Evolutionary conservation across 1,284 basidiomycete species (phyloP).

Genomic region (Dichomitus squalens): DNA sequence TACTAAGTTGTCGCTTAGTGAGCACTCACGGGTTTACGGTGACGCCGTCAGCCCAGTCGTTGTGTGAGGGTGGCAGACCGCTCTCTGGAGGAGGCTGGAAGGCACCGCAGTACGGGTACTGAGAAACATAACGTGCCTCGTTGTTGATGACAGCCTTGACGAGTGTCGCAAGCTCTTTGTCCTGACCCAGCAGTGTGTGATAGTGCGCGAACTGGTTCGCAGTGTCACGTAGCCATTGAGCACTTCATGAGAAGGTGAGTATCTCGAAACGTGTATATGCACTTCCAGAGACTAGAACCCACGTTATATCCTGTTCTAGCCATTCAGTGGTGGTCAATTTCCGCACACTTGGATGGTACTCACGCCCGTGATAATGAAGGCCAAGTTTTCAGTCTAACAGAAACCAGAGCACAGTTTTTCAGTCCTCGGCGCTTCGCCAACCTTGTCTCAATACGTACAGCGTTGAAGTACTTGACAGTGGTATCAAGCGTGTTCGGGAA

Average conservation of each 20-base stretch:
- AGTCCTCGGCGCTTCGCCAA: neutral
- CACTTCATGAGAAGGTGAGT: slow-evolving; percentile 37
- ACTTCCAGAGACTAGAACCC: slow-evolving; percentile 6
- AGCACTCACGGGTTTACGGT: slow-evolving; percentile 66
- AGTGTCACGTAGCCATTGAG: slow-evolving; percentile 75
- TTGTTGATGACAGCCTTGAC: slow-evolving; percentile 79
- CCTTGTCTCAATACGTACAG: slow-evolving; percentile 38
- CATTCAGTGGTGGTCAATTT: neutral
- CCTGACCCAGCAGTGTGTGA: slow-evolving; percentile 54
- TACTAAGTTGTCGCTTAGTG: neutral
- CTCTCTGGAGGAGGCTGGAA: slow-evolving; percentile 80
- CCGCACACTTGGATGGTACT: slow-evolving; percentile 25
- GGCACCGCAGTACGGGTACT: slow-evolving; percentile 75
- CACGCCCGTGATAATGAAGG: slow-evolving; percentile 77
- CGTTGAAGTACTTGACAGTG: slow-evolving; percentile 71
- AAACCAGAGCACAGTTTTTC: no score
- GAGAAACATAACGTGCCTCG: slow-evolving; percentile 71
- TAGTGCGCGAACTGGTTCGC: slow-evolving; percentile 82
- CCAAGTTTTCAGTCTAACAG: slow-evolving; percentile 59
- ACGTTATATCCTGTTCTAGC: slow-evolving; percentile 65
- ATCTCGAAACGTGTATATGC: neutral
- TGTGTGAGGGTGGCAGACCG: slow-evolving; percentile 59
- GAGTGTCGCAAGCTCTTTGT: slow-evolving; percentile 59
- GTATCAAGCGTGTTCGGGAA: slow-evolving; percentile 77
- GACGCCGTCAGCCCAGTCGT: slow-evolving; percentile 66